Conservation (phyloP, 177 flowering plant genomes). For the Telopea speciosissima region DNA sequence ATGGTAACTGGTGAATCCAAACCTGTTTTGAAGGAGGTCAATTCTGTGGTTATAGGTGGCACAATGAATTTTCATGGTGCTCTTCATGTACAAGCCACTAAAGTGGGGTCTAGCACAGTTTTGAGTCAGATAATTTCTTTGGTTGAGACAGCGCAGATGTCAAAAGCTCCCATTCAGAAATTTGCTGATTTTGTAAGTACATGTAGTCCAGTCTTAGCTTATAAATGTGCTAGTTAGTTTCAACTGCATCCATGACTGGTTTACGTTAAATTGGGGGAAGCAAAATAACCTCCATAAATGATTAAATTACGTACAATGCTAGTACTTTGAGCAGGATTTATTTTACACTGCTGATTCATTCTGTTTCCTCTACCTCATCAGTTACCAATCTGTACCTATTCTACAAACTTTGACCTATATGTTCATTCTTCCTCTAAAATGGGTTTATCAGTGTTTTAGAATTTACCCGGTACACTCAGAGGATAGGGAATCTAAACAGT, state of each 20-base stretch:
- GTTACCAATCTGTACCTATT: neutral
- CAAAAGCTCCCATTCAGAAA: conserved; percentile 98
- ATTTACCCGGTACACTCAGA: conserved; percentile 1
- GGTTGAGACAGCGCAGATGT: conserved; percentile 98
- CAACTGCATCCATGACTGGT: no score
- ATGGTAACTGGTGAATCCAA: conserved; percentile 97
- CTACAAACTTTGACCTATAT: neutral
- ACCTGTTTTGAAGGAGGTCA: conserved; percentile 66
- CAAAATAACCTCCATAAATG: no score
- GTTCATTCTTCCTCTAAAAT: conserved; percentile 1
- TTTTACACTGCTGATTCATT: neutral
- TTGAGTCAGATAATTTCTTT: conserved; percentile 87
- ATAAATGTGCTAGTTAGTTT: no score
- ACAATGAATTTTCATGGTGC: conserved; percentile 89
- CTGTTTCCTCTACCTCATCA: neutral
- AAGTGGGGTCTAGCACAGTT: conserved; percentile 92
- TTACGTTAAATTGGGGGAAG: no score
- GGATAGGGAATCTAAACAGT: neutral
- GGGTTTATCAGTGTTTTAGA: neutral
- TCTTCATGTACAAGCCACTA: conserved; percentile 79
- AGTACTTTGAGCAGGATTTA: neutral
- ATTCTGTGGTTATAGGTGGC: conserved; percentile 82
- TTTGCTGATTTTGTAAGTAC: conserved; percentile 94
- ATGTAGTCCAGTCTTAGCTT: neutral
- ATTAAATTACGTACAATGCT: neutral